These are phyloP conservation scores for Cryphonectria japonica DNA, from an alignment of 2,329 filamentous ascomycete genomes.

Conservation along the genomic window DNA sequence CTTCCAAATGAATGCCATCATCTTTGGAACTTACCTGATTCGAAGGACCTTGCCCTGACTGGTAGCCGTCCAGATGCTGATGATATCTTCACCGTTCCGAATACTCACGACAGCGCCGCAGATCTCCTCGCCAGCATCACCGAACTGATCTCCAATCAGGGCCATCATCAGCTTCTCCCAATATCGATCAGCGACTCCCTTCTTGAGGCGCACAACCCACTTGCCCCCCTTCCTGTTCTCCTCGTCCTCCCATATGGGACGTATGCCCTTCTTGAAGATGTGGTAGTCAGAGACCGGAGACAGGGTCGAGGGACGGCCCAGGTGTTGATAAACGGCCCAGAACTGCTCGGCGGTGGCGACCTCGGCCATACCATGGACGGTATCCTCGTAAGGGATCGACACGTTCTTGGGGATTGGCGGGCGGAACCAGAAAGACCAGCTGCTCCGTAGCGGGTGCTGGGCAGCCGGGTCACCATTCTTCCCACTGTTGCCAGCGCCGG, in stretches of 20 bases:
- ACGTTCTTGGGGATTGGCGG: slow-evolving; percentile 96
- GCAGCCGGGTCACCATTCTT: slow-evolving; percentile 33
- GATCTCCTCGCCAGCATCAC: slow-evolving; percentile 89
- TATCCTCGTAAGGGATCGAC: slow-evolving; percentile 93
- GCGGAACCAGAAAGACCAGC: slow-evolving; percentile 97
- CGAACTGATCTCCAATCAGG: slow-evolving; percentile 91
- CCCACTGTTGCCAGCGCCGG: slow-evolving; percentile 41
- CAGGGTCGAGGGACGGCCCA: slow-evolving; percentile 85
- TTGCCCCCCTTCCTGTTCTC: slow-evolving; percentile 96
- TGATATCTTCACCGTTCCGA: slow-evolving; percentile 91
- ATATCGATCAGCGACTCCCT: slow-evolving; percentile 93
- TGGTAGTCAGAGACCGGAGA: slow-evolving; percentile 97
- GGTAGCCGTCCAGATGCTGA: slow-evolving; percentile 96
- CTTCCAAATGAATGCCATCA: not conserved
- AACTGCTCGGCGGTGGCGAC: slow-evolving; percentile 88
- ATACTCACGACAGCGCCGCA: slow-evolving; percentile 95
- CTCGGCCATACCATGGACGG: slow-evolving; percentile 81
- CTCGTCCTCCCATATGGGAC: slow-evolving; percentile 98
- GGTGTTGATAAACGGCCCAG: slow-evolving; percentile 83
- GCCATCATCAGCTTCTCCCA: slow-evolving; percentile 94
- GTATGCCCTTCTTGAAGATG: slow-evolving; percentile 94
- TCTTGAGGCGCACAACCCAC: slow-evolving; percentile 96
- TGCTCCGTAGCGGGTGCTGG: slow-evolving; percentile 72
- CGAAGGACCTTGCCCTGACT: slow-evolving; percentile 93
- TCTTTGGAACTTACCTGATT: slow-evolving; percentile 71